These are phyloP conservation scores for Lepidium aucheri DNA, from an alignment of 345 rosid species.

Conservation along the genomic window DNA sequence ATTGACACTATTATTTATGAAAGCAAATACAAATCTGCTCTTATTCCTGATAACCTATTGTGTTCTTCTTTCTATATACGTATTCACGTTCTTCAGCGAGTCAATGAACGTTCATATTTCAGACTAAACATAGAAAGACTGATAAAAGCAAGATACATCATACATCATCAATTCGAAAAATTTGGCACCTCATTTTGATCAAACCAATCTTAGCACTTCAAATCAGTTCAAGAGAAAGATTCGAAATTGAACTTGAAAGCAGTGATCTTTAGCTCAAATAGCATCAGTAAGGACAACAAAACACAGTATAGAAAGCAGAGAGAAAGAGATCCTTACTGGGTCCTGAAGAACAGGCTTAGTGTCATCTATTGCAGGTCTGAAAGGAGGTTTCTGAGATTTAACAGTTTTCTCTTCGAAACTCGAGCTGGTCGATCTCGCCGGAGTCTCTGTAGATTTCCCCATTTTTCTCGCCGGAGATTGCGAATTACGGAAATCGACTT, in stretches of 20 bases:
- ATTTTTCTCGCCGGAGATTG: conserved; percentile 7
- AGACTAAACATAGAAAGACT: neutral
- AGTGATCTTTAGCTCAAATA: neutral
- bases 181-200: neutral
- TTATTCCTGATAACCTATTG: neutral
- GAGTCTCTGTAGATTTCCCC: conserved; percentile 25
- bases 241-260: neutral
- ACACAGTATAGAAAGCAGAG: neutral
- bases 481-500: neutral
- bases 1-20: neutral
- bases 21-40: neutral
- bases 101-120: neutral
- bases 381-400: conserved; percentile 40
- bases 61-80: neutral
- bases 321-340: conserved; percentile 36
- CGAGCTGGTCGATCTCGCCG: neutral
- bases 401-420: neutral
- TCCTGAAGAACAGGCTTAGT: conserved; percentile 73
- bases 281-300: neutral
- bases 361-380: conserved; percentile 60
- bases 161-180: neutral
- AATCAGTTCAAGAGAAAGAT: neutral
- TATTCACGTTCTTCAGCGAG: neutral
- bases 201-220: neutral
- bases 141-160: too few relatives aligned